Evolutionary conservation across 75 land plant genomes (phyloP).

Genomic region (Pinus taeda): DNA sequence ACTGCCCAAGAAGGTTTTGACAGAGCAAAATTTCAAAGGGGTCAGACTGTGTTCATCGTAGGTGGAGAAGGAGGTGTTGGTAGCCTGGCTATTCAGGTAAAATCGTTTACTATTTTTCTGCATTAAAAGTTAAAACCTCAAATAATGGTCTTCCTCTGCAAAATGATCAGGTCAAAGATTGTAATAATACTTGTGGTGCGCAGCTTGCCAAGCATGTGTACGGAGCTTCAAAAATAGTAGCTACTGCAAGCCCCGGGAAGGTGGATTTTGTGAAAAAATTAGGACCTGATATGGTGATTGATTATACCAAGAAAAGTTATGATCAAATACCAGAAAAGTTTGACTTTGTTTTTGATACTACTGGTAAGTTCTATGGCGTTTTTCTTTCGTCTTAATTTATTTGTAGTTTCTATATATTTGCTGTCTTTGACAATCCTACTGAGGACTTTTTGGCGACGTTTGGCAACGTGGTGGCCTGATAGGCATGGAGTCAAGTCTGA

Average conservation of each 20-base stretch:
- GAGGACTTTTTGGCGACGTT: not conserved
- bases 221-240: constrained; percentile 44
- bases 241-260: constrained; percentile 43
- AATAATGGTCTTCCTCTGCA: not conserved
- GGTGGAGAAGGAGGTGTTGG: constrained; percentile 60
- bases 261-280: constrained; percentile 35
- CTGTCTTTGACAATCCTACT: not conserved
- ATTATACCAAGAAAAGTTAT: constrained; percentile 42
- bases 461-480: not conserved
- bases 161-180: not conserved
- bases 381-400: not conserved
- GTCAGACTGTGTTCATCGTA: constrained; percentile 30
- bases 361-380: constrained; percentile 30
- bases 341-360: constrained; percentile 52
- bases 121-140: not conserved
- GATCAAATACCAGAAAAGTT: constrained; percentile 45
- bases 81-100: constrained; percentile 32
- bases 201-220: constrained; percentile 53
- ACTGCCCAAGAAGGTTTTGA: constrained; percentile 39
- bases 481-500: not conserved
- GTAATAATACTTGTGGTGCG: not conserved
- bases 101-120: not conserved
- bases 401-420: not conserved
- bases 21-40: constrained; percentile 28
- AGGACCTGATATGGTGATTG: constrained; percentile 55